phyloP scores from a whole-genome alignment of 352 stramenopile genomes.

The Elongisporangium undulatum region DNA sequence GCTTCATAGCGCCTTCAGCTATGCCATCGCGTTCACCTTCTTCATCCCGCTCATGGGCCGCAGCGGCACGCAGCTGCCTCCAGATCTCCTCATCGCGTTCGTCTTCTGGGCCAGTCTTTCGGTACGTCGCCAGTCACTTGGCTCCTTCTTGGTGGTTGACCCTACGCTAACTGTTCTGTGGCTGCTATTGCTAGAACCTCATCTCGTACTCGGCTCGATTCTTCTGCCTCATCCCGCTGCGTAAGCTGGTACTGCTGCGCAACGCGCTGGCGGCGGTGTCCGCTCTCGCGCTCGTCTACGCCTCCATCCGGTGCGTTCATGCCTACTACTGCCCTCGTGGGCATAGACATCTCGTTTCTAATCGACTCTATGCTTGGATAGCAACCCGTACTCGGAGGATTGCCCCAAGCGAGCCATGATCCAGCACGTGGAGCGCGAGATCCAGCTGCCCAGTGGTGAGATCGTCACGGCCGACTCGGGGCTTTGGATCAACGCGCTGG shows the following conservation, averaged over 20 bases:
- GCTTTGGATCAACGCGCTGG: constrained; percentile 67
- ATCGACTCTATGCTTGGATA: constrained; percentile 7
- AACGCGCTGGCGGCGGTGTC: constrained; percentile 36
- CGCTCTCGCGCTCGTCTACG: constrained; percentile 29
- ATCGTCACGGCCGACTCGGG: constrained; percentile 44
- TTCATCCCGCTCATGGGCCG: constrained; percentile 73
- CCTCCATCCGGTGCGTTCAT: constrained; percentile 42
- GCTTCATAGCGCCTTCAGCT: constrained; percentile 50
- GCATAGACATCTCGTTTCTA: too few relatives aligned
- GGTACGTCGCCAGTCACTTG: constrained; percentile 17
- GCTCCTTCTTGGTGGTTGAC: background rate
- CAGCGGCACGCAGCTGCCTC: constrained; percentile 43
- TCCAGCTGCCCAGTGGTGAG: constrained; percentile 34
- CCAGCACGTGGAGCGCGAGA: constrained; percentile 62
- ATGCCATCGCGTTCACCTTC: constrained; percentile 61
- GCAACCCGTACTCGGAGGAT: constrained; percentile 70
- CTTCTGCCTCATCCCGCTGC: constrained; percentile 60
- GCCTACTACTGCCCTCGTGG: background rate
- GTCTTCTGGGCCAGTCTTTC: constrained; percentile 44
- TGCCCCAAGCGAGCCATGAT: constrained; percentile 68
- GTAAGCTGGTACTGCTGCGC: constrained; percentile 32
- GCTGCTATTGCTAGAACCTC: constrained; percentile 21
- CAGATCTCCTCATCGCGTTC: constrained; percentile 47
- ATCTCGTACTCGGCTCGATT: constrained; percentile 57
- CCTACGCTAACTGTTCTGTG: background rate